A percentile compares a stretch with the other conserved stretches of the same genome.
phyloP scores from a whole-genome alignment of 1,284 basidiomycete species.

The Moesziomyces parantarcticus region DNA sequence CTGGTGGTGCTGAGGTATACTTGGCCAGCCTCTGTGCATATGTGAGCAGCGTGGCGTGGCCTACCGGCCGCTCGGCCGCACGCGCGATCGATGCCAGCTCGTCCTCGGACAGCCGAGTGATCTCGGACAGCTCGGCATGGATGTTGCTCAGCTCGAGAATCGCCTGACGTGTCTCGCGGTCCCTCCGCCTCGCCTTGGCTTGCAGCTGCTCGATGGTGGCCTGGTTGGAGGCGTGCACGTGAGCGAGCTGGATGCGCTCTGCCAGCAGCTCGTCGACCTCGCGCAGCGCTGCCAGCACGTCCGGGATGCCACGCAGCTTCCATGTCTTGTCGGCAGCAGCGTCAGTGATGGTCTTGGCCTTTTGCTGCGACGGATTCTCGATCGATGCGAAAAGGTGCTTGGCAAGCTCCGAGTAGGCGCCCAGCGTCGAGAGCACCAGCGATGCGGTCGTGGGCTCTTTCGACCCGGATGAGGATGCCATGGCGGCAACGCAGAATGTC shows the following conservation, averaged over 20 bases:
- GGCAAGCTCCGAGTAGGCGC: conserved; percentile 41
- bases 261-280: conserved; percentile 34
- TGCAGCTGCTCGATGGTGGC: conserved; percentile 27
- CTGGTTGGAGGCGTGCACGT: conserved; percentile 49
- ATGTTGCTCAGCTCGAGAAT: conserved; percentile 43
- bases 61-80: conserved; percentile 42
- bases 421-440: conserved; percentile 33
- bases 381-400: conserved; percentile 41
- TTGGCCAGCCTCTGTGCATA: conserved; percentile 55
- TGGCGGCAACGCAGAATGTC: background rate
- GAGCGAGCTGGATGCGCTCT: conserved; percentile 25
- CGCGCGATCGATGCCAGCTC: conserved; percentile 34
- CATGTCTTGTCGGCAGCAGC: conserved; percentile 18
- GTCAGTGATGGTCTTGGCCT: conserved; percentile 17
- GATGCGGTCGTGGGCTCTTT: conserved; percentile 28
- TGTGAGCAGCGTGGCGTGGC: conserved; percentile 29
- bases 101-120: conserved; percentile 26
- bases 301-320: conserved; percentile 9
- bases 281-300: conserved; percentile 20
- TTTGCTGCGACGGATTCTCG: conserved; percentile 23
- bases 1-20: conserved; percentile 57
- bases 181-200: conserved; percentile 24
- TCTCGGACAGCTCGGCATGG: conserved; percentile 41
- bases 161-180: conserved; percentile 33
- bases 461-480: conserved; percentile 3